Evolutionary conservation across 2,329 filamentous ascomycete genomes (phyloP).

Genomic region (Catunica adiposa): DNA sequence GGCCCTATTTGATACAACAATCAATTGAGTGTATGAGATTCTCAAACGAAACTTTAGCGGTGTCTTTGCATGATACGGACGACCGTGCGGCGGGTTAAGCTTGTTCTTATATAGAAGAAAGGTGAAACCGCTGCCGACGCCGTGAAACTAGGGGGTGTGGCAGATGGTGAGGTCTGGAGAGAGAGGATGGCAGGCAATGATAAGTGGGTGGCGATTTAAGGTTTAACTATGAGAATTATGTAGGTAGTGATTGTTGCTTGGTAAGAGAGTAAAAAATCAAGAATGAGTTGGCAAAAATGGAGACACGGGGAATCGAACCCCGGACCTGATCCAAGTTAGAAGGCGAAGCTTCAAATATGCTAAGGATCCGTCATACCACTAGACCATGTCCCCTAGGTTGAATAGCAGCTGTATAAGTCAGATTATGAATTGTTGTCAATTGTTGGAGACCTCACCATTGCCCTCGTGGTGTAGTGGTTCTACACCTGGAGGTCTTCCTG

Average conservation of each 20-base stretch:
- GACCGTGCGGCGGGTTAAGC: neutral
- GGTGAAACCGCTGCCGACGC: neutral
- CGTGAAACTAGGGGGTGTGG: neutral
- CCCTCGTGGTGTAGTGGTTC: too few relatives aligned
- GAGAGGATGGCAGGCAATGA: neutral
- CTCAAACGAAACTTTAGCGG: neutral
- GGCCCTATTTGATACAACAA: neutral
- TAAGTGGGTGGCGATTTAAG: neutral
- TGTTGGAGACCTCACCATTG: too few relatives aligned
- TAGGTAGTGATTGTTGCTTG: too few relatives aligned
- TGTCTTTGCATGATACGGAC: too few relatives aligned
- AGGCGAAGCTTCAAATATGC: conserved; percentile 1
- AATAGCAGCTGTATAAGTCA: too few relatives aligned
- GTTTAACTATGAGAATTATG: neutral
- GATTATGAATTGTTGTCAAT: too few relatives aligned
- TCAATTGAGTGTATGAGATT: too few relatives aligned
- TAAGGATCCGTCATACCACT: conserved; percentile 14
- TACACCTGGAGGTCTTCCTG: too few relatives aligned
- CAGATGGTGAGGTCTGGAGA: neutral
- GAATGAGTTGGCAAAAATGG: conserved; percentile 1
- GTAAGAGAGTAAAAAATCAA: neutral
- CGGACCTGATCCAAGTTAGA: conserved; percentile 11
- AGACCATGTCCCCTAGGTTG: conserved; percentile 2
- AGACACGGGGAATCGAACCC: conserved; percentile 13
- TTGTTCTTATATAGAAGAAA: neutral